These are phyloP conservation scores for Eucalyptus regnans DNA, from an alignment of 345 rosid genomes.

Conservation along the genomic window DNA sequence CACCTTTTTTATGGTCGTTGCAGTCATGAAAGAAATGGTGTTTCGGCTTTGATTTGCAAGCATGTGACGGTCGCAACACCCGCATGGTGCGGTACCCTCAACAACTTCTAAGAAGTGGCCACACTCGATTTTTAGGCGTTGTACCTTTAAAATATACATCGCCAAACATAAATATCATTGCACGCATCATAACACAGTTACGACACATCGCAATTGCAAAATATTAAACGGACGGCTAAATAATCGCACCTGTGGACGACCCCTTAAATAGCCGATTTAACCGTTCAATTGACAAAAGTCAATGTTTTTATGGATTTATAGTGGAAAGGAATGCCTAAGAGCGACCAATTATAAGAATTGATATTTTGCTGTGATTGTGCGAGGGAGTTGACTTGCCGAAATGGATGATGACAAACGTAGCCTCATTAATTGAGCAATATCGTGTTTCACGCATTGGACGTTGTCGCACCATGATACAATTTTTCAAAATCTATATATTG, in stretches of 20 bases:
- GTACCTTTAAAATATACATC: not conserved
- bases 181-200: not conserved
- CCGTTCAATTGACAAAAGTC: not conserved
- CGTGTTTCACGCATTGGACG: not conserved
- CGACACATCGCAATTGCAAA: not conserved
- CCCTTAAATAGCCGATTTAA: not conserved
- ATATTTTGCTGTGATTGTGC: no score
- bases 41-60: not conserved
- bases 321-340: not conserved
- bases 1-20: not conserved
- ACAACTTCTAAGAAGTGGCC: not conserved
- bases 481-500: no score
- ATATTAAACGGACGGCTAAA: not conserved
- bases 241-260: not conserved
- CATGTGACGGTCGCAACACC: no score
- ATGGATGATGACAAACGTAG: not conserved
- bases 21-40: not conserved
- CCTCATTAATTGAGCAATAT: not conserved
- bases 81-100: no score
- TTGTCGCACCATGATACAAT: no score
- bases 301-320: not conserved
- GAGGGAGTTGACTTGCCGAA: not conserved
- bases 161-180: not conserved
- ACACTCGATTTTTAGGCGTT: not conserved
- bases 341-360: not conserved